These are phyloP conservation scores for Kurtzmaniella natalensis DNA, from an alignment of 1,139 yeast genomes.

Conservation along the genomic window DNA sequence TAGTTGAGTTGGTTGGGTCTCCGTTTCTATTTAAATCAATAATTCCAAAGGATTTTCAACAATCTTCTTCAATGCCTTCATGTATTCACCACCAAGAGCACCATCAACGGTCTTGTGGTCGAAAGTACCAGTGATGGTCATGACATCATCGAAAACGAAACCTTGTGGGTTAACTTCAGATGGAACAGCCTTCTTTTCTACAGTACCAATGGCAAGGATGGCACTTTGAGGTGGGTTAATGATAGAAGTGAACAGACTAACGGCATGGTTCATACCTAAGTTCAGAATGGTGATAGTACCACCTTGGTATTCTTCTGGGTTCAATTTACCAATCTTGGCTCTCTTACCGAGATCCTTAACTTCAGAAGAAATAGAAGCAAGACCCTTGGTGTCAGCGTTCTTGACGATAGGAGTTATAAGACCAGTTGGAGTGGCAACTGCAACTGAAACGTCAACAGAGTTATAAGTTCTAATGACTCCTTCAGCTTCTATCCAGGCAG, in stretches of 20 bases:
- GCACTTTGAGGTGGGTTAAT: constrained; percentile 97
- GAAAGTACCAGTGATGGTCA: constrained; percentile 91
- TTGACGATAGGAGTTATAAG: constrained; percentile 93
- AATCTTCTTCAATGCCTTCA: constrained; percentile 85
- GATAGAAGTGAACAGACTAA: constrained; percentile 87
- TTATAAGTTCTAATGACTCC: constrained; percentile 89
- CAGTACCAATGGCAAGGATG: constrained; percentile 90
- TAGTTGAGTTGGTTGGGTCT: too few species aligned
- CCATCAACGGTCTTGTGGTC: constrained; percentile 98
- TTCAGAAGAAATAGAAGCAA: constrained; percentile 72
- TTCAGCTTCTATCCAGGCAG: constrained; percentile 88
- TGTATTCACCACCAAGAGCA: constrained; percentile 96
- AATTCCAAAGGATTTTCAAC: constrained; percentile 95
- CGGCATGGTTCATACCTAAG: constrained; percentile 98
- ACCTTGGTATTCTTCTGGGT: constrained; percentile 97
- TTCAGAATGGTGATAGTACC: constrained; percentile 98
- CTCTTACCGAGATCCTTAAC: constrained; percentile 93
- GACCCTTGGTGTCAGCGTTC: constrained; percentile 83
- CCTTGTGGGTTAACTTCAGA: constrained; percentile 90
- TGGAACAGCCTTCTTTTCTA: constrained; percentile 89
- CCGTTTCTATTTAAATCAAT: constrained; percentile 58
- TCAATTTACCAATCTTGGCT: constrained; percentile 89
- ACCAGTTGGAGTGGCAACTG: constrained; percentile 98
- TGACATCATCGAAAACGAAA: constrained; percentile 84
- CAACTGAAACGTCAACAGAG: constrained; percentile 94